Conservation (phyloP, 176 grass and related monocot species). For the Juncus inflexus region DNA sequence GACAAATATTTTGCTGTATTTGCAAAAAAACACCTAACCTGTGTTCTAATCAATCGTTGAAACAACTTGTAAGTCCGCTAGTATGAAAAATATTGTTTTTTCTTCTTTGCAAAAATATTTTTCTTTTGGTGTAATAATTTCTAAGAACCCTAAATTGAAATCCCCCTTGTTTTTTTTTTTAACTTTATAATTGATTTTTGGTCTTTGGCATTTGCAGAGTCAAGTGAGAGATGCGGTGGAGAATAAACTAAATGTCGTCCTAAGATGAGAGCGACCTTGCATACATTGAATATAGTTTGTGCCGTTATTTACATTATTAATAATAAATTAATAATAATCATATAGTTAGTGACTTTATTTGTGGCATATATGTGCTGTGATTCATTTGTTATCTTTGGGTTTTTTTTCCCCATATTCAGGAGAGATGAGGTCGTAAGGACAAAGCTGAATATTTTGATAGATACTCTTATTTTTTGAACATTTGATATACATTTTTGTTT, state of each 20-base stretch:
- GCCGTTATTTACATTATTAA: background rate
- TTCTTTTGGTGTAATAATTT: too few species aligned
- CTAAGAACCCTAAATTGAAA: too few species aligned
- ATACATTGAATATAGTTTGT: background rate
- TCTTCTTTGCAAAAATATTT: background rate
- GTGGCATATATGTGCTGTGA: slow-evolving; percentile 9
- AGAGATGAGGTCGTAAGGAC: too few species aligned
- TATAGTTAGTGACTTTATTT: background rate
- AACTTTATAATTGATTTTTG: background rate
- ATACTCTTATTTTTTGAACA: too few species aligned
- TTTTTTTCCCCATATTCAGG: background rate
- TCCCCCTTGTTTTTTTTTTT: slow-evolving; percentile 10
- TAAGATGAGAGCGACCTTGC: slow-evolving; percentile 43
- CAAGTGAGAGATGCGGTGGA: slow-evolving; percentile 80
- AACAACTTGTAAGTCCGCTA: too few species aligned
- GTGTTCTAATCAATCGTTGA: too few species aligned
- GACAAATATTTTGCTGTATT: background rate
- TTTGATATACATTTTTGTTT: too few species aligned
- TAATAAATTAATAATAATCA: background rate
- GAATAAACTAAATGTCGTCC: slow-evolving; percentile 71
- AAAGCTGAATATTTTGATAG: too few species aligned
- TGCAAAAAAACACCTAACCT: too few species aligned
- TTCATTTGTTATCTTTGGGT: slow-evolving; percentile 11
- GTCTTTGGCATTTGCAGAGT: slow-evolving; percentile 42
- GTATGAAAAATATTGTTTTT: background rate